Evolutionary conservation across 257 asterid species (phyloP), one percentile per base, ranked within the genome.

Genomic region (Jaltomata sinuosa): DNA sequence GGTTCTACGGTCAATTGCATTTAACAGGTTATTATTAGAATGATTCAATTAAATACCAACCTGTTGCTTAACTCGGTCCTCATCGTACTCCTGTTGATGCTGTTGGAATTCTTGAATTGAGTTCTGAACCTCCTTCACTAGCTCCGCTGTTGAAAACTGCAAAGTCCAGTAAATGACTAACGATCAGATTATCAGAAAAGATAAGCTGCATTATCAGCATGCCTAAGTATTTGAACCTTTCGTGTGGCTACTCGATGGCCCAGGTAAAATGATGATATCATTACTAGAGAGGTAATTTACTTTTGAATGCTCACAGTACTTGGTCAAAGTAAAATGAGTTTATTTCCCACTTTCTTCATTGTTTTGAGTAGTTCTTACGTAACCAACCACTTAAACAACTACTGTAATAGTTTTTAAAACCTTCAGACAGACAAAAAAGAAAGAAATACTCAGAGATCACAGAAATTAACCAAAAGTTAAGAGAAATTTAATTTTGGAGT

Each of bases 41-140:
- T 15, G 47, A 27, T 40, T 16, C 31, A 85, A 21, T 82, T 76
- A 76, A 47, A 47, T 16, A 61, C 85, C 72, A 19, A 94, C 99
- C 99, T 97, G 98, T 85, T 81, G 94, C 89, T 72, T 89, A 83
- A 97, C 90, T 22, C 97, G 95, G 76, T 90, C 97, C 87, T 95
- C 98, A 0, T 97, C 97, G 38, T 95, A 97, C n/a, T 94, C 98
- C 88, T 97, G 98, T 84, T 92, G 87, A 67, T 93, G 97, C 72
- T 87, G 89, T 84, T 92, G 91, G 67, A 94, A 94, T 87, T 95
- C 98, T 55, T 89, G 85, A 50, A 92, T 90, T 11, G 99, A 92
- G 88, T 90, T 92, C 87, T 95, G 92, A 38, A 95, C 98, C 90
- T 97, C 98, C 87, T 94, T 89, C 52, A 94, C 94, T 49, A 95